These are phyloP conservation scores for Inosperma sp. DNA, from an alignment of 768 basidiomycete species.

Conservation along the genomic window DNA sequence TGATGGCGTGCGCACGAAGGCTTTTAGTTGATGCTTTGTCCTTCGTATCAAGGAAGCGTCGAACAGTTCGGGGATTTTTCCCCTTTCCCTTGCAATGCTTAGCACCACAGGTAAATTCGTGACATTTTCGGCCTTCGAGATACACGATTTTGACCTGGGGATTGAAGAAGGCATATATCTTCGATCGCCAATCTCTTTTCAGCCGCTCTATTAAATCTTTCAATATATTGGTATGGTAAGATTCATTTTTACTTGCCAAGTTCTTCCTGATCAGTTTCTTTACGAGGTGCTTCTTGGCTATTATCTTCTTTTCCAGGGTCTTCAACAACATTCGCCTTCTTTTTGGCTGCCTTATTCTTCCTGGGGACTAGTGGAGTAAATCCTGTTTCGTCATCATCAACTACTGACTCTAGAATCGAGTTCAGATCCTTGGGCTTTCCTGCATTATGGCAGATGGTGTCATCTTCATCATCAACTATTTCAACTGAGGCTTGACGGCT, in stretches of 20 bases:
- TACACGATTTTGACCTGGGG: background rate
- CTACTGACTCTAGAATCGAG: background rate
- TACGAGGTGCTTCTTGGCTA: background rate
- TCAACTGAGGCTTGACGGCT: background rate
- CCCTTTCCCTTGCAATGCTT: background rate
- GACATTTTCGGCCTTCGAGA: background rate
- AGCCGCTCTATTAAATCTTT: background rate
- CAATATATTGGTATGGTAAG: background rate
- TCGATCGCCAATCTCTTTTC: background rate
- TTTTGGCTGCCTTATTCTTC: background rate
- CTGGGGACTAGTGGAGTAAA: background rate
- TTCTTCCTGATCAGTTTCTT: background rate
- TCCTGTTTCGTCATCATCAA: background rate
- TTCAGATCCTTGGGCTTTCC: background rate
- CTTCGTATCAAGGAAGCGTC: background rate
- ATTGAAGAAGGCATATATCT: conserved; percentile 1
- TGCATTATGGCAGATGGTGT: background rate
- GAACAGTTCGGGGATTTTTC: background rate
- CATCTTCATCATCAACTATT: background rate
- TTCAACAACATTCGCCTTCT: background rate
- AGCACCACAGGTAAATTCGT: conserved; percentile 3
- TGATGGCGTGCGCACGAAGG: background rate
- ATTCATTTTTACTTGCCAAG: background rate
- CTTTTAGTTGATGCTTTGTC: background rate
- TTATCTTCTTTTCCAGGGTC: background rate